phyloP scores from a whole-genome alignment of 2,329 filamentous ascomycete species.

The Endothia cerciana region DNA sequence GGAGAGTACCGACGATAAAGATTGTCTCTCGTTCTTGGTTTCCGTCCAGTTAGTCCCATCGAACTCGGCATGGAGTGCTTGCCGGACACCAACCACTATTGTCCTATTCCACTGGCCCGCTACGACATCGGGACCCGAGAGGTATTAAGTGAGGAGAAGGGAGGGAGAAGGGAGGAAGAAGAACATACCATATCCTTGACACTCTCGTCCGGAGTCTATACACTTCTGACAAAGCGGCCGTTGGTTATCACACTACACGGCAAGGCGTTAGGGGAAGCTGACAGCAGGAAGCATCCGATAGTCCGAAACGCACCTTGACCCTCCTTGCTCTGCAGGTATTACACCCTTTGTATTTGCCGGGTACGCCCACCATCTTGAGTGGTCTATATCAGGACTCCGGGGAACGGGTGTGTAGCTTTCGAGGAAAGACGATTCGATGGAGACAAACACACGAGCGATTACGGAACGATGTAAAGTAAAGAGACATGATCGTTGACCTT shows the following conservation, averaged over 20 bases:
- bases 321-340: conserved; percentile 63
- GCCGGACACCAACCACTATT: not conserved
- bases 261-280: conserved; percentile 3
- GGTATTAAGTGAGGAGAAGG: not conserved
- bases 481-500: not conserved
- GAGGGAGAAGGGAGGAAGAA: not conserved
- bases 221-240: conserved; percentile 65
- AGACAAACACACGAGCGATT: not conserved
- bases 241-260: conserved; percentile 61
- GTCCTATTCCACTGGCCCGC: not conserved
- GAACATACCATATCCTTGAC: conserved; percentile 60
- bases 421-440: not conserved
- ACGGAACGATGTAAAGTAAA: not conserved
- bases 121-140: not conserved
- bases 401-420: not conserved
- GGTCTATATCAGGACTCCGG: not conserved
- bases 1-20: conserved; percentile 64
- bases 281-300: not conserved
- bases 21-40: conserved; percentile 52
- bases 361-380: conserved; percentile 60
- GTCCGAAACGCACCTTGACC: conserved; percentile 54
- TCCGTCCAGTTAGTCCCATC: not conserved
- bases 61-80: not conserved
- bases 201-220: conserved; percentile 57
- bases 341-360: conserved; percentile 67